Base-by-base conservation (phyloP, 305 asterid species). In the Petunia hybrid region DNA sequence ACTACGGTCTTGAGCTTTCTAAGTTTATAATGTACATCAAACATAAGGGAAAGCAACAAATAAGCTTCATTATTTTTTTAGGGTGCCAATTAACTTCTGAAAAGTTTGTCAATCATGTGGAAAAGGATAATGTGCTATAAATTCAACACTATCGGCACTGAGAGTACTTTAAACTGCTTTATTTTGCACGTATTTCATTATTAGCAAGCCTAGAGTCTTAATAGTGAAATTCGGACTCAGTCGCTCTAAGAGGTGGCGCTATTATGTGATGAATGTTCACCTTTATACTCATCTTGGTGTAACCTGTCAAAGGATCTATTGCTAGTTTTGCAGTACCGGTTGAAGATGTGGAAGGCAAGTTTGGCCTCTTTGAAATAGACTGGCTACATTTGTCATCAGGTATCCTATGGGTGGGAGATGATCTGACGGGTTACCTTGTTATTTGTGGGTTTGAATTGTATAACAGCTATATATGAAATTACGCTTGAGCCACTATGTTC, bases 271-370 rank as follows among this genome's bases (percentile, higher is more conserved):
- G 7, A 38, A 55, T 53, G 2, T 42, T 53, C 79, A 53, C 51
- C 36, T 38, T 1, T 0, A 74, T 38, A 74, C 14, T 74, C 79
- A 2, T 53, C 65, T 12, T 14, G 6, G 7, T 42, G 65, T 55
- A 74, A 38, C 65, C n/a, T 53, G 48, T 53, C 4, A 13, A 53
- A 74, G 65, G 79, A 14, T 74, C 79, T 74, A 55, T 55, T 74
- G 65, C 79, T 74, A 74, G 78, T 53, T 74, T 74, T 74, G 65
- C 65, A 71, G 62, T 48, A 71, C 42, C 65, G 35, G 8, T 74
- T 36, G 79, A 74, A 53, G 64, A 53, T 53, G 31, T 22, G 46
- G 65, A 38, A 53, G 79, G n/a, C 65, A 74, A 53, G 53, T 74
- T 53, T 74, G 65, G 64, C 79, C 65, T 53, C 65, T 53, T 53